phyloP scores from a whole-genome alignment of 148 eudicot species.

The Nepenthes mirabilis region DNA sequence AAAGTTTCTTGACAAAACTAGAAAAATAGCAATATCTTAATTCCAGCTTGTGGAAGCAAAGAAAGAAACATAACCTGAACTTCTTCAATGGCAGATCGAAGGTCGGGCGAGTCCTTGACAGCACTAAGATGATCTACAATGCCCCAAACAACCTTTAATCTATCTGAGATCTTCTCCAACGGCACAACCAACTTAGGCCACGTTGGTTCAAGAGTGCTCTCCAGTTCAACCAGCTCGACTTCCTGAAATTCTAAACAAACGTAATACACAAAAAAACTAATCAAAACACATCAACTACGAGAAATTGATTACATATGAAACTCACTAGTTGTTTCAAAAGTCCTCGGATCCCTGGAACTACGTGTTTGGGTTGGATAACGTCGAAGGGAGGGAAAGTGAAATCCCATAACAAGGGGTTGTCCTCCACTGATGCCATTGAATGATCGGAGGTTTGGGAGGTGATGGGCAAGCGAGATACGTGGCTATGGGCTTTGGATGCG shows the following conservation, averaged over 20 bases:
- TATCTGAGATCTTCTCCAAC: constrained; percentile 17
- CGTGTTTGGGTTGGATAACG: constrained; percentile 8
- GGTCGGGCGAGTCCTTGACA: constrained; percentile 21
- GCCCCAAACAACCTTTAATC: constrained; percentile 23
- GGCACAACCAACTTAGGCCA: constrained; percentile 21
- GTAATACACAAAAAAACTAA: not conserved
- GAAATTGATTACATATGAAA: not conserved
- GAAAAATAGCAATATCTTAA: no score
- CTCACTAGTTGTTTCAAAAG: constrained; percentile 13
- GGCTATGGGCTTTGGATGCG: no score
- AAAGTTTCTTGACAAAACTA: not conserved
- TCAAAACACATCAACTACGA: not conserved
- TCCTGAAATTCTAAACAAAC: constrained; percentile 13
- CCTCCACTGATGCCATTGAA: not conserved
- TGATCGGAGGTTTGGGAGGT: not conserved
- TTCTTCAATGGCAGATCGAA: constrained; percentile 17
- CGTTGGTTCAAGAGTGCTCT: constrained; percentile 16
- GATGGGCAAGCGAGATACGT: no score
- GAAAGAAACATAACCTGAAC: constrained; percentile 15
- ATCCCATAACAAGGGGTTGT: constrained; percentile 11
- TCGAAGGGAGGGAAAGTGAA: constrained; percentile 23
- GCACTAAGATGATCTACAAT: constrained; percentile 22
- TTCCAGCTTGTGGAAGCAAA: not conserved
- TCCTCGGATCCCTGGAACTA: constrained; percentile 17
- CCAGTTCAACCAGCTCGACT: constrained; percentile 18